These are phyloP conservation scores for Hyphopichia burtonii DNA, from an alignment of 1,139 yeast genomes.

Conservation along the genomic window DNA sequence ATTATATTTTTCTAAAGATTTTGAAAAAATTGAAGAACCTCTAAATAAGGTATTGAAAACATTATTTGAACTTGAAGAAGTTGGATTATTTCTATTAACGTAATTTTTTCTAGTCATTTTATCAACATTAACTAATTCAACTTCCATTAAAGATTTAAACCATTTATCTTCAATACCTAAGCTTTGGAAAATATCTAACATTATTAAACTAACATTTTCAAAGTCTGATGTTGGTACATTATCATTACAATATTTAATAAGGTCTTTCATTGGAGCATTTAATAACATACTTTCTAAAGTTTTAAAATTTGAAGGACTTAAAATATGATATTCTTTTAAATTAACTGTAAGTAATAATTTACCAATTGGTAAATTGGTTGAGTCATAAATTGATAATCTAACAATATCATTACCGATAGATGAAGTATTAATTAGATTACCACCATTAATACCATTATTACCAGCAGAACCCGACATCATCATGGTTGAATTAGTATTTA, in stretches of 20 bases:
- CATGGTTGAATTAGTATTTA: constrained; percentile 35
- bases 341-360: constrained; percentile 55
- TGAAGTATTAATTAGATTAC: constrained; percentile 10
- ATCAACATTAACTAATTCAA: constrained; percentile 55
- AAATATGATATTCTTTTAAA: constrained; percentile 56
- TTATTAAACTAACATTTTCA: constrained; percentile 52
- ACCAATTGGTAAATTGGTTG: constrained; percentile 51
- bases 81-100: constrained; percentile 20
- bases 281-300: constrained; percentile 59
- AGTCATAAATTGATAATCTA: constrained; percentile 42
- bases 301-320: constrained; percentile 57
- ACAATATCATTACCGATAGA: constrained; percentile 34
- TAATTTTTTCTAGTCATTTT: constrained; percentile 45
- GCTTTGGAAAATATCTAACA: constrained; percentile 66
- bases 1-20: constrained; percentile 75
- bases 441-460: constrained; percentile 24
- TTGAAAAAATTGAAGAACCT: constrained; percentile 80
- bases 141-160: constrained; percentile 66
- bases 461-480: constrained; percentile 27
- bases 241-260: constrained; percentile 47
- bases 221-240: constrained; percentile 47
- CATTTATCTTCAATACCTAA: constrained; percentile 63
- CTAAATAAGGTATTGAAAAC: constrained; percentile 76
- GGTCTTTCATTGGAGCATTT: constrained; percentile 50
- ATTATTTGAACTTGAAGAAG: constrained; percentile 30